Base-by-base conservation (phyloP, 345 rosid species). In the Ceriops tagal region DNA sequence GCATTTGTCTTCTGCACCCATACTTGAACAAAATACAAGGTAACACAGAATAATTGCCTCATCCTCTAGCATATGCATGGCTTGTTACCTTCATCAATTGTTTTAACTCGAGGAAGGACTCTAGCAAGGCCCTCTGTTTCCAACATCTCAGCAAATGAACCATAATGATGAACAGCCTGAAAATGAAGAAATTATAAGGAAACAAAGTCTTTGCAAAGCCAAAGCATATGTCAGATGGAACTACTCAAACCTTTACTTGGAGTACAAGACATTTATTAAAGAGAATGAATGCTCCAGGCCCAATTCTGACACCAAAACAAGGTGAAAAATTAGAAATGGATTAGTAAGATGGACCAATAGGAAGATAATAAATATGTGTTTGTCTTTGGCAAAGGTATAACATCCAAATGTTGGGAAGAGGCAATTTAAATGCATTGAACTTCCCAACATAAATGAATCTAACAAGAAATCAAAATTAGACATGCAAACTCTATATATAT, bases 131-230 rank as follows among this genome's bases (percentile, higher is more conserved):
- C 61, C 70, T 92, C 92, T 31, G 70, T 76, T 78, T 75, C 80
- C 78, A 92, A 73, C 93, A 88, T 90, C 73, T 88, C 87, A 0
- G 39, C 74, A 77, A 89, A 90, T 39, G 93, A 88, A 71, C 69
- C 72, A 83, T 88, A 88, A 18, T 51, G 72, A 35, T 15, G 75
- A 71, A 84, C 81, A 35, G 75, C 91, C 96, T 87, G 84, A 67
- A 66, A 60, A 59, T 61, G 15, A 37, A 76, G 11, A 66, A 57
- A 32, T 68, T 71, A 46, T 49, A 32, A 62, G 30, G 31, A 61
- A 27, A 11, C 67, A 13, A 74, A 74, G 19, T 68, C 53, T 28
- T 72, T 74, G 39, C 53, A 55, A 34, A 51, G 20, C 39, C 8
- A 15, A 58, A 43, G 71, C 21, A 66, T 8, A 34, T 47, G 51